Evolutionary conservation across 352 stramenopile species (phyloP).

Genomic region (Phytophthora ramorum): DNA sequence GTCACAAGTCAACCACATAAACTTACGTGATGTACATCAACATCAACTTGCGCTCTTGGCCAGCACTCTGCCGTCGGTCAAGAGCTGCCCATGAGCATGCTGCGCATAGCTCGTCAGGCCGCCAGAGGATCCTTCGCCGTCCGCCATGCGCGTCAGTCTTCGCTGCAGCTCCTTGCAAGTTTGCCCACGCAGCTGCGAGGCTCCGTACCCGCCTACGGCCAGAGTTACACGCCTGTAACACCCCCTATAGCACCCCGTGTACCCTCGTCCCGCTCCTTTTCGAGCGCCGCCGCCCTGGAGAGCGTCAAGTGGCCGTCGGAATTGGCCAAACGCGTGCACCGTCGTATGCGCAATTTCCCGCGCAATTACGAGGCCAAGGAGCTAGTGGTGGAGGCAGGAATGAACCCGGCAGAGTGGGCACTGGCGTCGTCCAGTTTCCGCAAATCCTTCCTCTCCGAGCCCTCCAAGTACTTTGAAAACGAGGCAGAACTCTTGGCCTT

Average conservation of each 20-base stretch:
- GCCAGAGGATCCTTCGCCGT: neutral
- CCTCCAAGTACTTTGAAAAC: constrained; percentile 64
- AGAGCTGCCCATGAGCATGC: constrained; percentile 4
- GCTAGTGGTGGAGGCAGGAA: constrained; percentile 66
- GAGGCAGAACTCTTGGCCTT: constrained; percentile 67
- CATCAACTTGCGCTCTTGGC: neutral
- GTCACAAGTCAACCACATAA: neutral
- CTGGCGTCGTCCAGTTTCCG: constrained; percentile 66
- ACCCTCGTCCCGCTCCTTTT: constrained; percentile 10
- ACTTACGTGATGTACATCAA: neutral
- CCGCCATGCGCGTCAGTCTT: neutral
- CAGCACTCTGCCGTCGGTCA: neutral
- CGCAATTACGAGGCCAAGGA: constrained; percentile 76
- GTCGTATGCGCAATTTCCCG: constrained; percentile 62
- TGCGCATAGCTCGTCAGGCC: constrained; percentile 9
- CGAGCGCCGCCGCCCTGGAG: neutral
- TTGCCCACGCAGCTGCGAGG: neutral
- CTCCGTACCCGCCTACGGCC: neutral
- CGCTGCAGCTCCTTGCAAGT: constrained; percentile 9
- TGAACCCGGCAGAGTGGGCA: constrained; percentile 72
- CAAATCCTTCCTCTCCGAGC: constrained; percentile 63
- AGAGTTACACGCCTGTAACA: constrained; percentile 12
- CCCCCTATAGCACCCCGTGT: neutral
- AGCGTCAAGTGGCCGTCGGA: constrained; percentile 45
- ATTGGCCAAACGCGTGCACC: constrained; percentile 48